Base-by-base conservation (phyloP, 805 yeast species). In the Candida palmyrensis region DNA sequence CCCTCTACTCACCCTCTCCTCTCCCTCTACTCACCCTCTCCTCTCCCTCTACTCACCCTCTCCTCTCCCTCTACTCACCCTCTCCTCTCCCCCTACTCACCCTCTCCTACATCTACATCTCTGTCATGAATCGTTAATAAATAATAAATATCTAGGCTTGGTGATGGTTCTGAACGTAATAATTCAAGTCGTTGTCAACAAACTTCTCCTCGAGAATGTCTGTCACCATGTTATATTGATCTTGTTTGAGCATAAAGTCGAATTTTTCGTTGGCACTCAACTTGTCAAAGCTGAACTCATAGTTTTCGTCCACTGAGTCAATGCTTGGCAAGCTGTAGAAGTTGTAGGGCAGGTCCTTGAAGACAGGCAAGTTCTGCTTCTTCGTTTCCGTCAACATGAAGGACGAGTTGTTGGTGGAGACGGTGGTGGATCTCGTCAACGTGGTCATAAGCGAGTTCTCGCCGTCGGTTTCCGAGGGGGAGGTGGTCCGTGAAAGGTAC, bases 391-490 rank as follows among this genome's bases (percentile, higher is more conserved):
- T n/a, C 17, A 31, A 18, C 34, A 31, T 24, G 12, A 38, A 18
- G 6, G 40, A 39, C 2, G 58, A 48, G 39, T 49, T 54, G 32
- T 48, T 51, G 30, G 67, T 58, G 5, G 63, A 55, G 4, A 62
- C 66, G 3, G 70, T 64, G 17, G 70, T 66, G 9, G 68, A 61
- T 33, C 71, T 41, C 1, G 71, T 66, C 32, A 64, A 49, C 7
- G 62, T 44, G 13, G 59, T 44, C 70, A 64, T 65, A 31, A 65
- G 48, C 31, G 60, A 55, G 36, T 59, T 53, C 19, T 53, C 57
- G n/a, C 34, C 17, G 39, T 53, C 58, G 9, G 49, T 44, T 33
- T 58, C 66, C 10, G 53, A 47, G 3, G 70, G 69, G 10, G 68
- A 60, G 4, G 63, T 56, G 21, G 66, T 61, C 27, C 69, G 48